Base-by-base conservation (phyloP, 768 basidiomycete species). In the Suillus ampliporus region DNA sequence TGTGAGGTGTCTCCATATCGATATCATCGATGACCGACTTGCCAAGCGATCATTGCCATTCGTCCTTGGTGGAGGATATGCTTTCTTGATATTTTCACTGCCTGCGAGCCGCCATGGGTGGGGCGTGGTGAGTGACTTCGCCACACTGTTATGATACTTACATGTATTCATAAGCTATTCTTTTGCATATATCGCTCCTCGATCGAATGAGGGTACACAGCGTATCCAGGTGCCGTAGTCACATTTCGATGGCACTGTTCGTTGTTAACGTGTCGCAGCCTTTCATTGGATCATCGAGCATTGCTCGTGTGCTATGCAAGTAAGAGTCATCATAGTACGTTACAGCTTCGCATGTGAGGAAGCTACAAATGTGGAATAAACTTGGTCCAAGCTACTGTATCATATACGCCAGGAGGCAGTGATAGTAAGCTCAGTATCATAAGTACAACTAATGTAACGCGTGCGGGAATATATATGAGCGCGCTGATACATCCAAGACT, bases 301-400 rank as follows among this genome's bases (percentile, higher is more conserved):
- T 11, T 13, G 43, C 11, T 11, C 43, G 10, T 21, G 43, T 44
- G 43, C 1, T 21, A 44, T 44, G 11, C 5, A 47, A 47, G 14
- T 23, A 3, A 1, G 8, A n/a, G n/a, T n/a, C n/a, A n/a, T n/a
- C n/a, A n/a, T 44, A 21, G 11, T n/a, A n/a, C n/a, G n/a, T n/a
- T n/a, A n/a, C n/a, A n/a, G n/a, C n/a, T 11, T 21, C 13, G 21
- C 21, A 15, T 40, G 14, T 15, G 4, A 41, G 14, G 2, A 50
- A 28, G 15, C 38, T 40, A 58, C 26, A 43, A 44, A 44, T 58
- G 57, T 1, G 61, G 69, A 41, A 66, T 35, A 35, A 62, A 60
- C 44, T 38, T 51, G 5, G 64, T 65, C 69, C 69, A 71, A 34
- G 48, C 41, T 26, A 69, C 64, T 34, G 58, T 62, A 41, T 61